These are phyloP conservation scores for Microbotryum intermedium DNA, from an alignment of 1,284 basidiomycete species.

Conservation along the genomic window DNA sequence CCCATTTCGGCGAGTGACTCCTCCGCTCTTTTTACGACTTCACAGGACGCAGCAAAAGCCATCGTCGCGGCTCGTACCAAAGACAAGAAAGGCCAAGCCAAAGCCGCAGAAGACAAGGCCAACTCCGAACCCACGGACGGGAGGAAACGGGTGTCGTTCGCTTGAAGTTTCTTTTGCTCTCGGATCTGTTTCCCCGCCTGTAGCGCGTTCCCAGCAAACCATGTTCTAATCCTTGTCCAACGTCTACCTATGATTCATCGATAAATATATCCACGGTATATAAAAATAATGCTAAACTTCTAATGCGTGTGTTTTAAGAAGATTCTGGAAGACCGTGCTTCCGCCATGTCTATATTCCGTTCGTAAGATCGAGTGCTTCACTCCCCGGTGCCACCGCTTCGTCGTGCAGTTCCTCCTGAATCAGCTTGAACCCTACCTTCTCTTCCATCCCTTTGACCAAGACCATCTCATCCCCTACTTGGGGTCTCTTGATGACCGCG, in stretches of 20 bases:
- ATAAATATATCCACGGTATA: background rate
- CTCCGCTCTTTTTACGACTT: background rate
- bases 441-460: constrained; percentile 10
- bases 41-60: constrained; percentile 17
- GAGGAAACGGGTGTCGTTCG: constrained; percentile 22
- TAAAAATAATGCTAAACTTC: too few species aligned
- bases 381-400: constrained; percentile 5
- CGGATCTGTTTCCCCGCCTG: background rate
- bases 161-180: background rate
- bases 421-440: constrained; percentile 17
- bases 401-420: constrained; percentile 5
- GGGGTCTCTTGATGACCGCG: background rate
- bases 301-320: background rate
- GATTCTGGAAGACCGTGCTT: too few species aligned
- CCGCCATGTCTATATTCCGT: constrained; percentile 6
- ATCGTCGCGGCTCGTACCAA: constrained; percentile 14
- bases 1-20: background rate
- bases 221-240: constrained; percentile 10
- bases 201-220: too few species aligned
- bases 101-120: background rate
- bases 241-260: background rate
- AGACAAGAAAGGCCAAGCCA: constrained; percentile 14
- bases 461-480: constrained; percentile 27
- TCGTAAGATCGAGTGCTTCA: constrained; percentile 7
- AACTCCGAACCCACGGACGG: background rate